Evolutionary conservation across 345 rosid genomes (phyloP).

Genomic region (Draba incana): DNA sequence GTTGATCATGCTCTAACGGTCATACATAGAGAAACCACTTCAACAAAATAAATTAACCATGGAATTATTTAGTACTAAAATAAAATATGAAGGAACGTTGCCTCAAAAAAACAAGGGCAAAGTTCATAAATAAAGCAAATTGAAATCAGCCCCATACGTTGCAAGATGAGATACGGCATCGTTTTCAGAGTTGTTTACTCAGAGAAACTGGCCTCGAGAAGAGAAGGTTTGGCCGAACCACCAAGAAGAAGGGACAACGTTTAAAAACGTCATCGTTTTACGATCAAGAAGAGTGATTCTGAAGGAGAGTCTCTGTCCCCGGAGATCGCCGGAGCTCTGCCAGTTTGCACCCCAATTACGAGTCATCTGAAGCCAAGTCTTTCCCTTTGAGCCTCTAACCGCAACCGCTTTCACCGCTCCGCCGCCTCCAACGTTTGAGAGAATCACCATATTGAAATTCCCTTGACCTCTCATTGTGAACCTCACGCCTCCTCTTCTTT

Average conservation of each 20-base stretch:
- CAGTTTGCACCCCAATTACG: conserved; percentile 86
- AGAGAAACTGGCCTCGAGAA: conserved; percentile 57
- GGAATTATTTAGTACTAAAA: conserved; percentile 18
- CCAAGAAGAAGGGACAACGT: conserved; percentile 71
- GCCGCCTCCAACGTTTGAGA: conserved; percentile 73
- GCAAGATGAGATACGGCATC: neutral
- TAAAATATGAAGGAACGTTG: conserved; percentile 23
- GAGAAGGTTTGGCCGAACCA: conserved; percentile 79
- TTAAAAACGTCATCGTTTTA: conserved; percentile 50
- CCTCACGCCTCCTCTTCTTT: conserved; percentile 75
- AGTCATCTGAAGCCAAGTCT: conserved; percentile 60
- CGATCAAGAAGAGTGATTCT: conserved; percentile 61
- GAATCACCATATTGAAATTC: conserved; percentile 71
- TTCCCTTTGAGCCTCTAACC: conserved; percentile 62
- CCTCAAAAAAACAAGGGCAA: conserved; percentile 39
- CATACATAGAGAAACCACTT: conserved; percentile 25
- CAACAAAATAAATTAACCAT: neutral
- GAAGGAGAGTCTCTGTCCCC: conserved; percentile 61
- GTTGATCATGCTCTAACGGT: no score
- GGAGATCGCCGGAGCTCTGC: conserved; percentile 63
- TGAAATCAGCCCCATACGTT: neutral
- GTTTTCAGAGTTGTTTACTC: conserved; percentile 7
- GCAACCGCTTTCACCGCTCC: conserved; percentile 69
- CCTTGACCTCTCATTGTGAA: conserved; percentile 81
- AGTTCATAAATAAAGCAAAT: conserved; percentile 23